These are phyloP conservation scores for Cercospora janseana DNA, from an alignment of 2,329 filamentous ascomycete species.

Conservation along the genomic window DNA sequence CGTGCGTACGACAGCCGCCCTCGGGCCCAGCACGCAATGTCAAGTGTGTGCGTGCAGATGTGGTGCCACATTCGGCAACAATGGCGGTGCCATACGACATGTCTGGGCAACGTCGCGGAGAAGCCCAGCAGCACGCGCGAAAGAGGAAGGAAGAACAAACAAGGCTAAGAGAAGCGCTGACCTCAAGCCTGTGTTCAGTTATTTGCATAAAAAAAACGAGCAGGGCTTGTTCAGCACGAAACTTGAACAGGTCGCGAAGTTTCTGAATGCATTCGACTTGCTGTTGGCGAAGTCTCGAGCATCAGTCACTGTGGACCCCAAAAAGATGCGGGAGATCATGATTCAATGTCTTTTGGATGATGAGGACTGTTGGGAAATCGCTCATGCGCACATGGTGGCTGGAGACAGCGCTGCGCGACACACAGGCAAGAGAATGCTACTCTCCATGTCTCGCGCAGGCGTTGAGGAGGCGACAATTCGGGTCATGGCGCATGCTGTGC, in stretches of 20 bases:
- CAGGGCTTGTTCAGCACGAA: conserved; percentile 7
- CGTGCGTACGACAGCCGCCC: conserved; percentile 3
- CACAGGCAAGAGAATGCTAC: conserved; percentile 28
- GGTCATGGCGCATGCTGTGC: conserved; percentile 28
- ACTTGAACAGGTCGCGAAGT: conserved; percentile 13
- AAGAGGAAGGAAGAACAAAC: background rate
- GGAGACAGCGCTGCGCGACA: conserved; percentile 9
- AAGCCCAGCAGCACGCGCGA: conserved; percentile 17
- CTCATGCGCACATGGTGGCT: conserved; percentile 15
- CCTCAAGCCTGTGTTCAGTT: too few species aligned
- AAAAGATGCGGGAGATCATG: conserved; percentile 14
- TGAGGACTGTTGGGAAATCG: conserved; percentile 10
- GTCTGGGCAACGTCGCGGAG: conserved; percentile 9
- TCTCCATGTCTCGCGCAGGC: conserved; percentile 27
- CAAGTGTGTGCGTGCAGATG: conserved; percentile 24
- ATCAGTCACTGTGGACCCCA: conserved; percentile 4
- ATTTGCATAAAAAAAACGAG: too few species aligned
- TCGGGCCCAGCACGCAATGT: conserved; percentile 12
- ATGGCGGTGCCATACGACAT: background rate
- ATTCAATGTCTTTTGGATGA: conserved; percentile 4
- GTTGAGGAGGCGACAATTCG: conserved; percentile 28
- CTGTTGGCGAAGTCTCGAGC: conserved; percentile 3
- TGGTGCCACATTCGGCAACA: conserved; percentile 11
- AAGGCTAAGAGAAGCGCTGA: too few species aligned
- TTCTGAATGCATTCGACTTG: conserved; percentile 15